Evolutionary conservation across 1,284 basidiomycete species (phyloP).

Genomic region (Sanguinoderma infundibulare): DNA sequence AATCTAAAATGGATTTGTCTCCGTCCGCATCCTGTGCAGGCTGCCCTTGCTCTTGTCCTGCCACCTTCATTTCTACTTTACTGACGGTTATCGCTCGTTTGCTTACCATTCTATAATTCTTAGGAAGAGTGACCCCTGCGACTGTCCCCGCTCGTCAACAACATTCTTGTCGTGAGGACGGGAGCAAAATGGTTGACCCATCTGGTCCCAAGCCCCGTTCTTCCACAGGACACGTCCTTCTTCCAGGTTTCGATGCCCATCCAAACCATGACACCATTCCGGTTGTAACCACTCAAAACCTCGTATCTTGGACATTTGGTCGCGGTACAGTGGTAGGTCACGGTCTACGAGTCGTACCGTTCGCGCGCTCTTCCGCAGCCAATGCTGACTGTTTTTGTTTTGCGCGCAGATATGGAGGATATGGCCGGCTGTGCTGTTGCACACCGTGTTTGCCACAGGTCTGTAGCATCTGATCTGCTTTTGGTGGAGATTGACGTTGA

Average conservation of each 20-base stretch:
- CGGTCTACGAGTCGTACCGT: slow-evolving; percentile 8
- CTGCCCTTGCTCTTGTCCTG: background rate
- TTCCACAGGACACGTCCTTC: slow-evolving; percentile 18
- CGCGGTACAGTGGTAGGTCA: slow-evolving; percentile 56
- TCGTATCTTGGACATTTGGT: slow-evolving; percentile 63
- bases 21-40: too few relatives aligned
- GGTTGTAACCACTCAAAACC: slow-evolving; percentile 11
- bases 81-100: background rate
- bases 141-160: too few relatives aligned
- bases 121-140: too few relatives aligned
- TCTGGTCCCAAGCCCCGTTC: slow-evolving; percentile 8
- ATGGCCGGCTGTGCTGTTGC: slow-evolving; percentile 68
- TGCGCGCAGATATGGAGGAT: slow-evolving; percentile 59
- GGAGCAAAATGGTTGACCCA: background rate
- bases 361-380: background rate
- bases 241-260: slow-evolving; percentile 16
- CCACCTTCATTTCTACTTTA: background rate
- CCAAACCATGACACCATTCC: slow-evolving; percentile 8
- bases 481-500: background rate
- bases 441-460: slow-evolving; percentile 62
- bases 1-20: background rate
- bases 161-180: too few relatives aligned
- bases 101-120: background rate
- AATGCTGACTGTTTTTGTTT: background rate
- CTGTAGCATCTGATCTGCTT: slow-evolving; percentile 17